These are phyloP conservation scores for Phytopythium cucurbitacearum DNA, from an alignment of 352 stramenopile genomes.

Conservation along the genomic window DNA sequence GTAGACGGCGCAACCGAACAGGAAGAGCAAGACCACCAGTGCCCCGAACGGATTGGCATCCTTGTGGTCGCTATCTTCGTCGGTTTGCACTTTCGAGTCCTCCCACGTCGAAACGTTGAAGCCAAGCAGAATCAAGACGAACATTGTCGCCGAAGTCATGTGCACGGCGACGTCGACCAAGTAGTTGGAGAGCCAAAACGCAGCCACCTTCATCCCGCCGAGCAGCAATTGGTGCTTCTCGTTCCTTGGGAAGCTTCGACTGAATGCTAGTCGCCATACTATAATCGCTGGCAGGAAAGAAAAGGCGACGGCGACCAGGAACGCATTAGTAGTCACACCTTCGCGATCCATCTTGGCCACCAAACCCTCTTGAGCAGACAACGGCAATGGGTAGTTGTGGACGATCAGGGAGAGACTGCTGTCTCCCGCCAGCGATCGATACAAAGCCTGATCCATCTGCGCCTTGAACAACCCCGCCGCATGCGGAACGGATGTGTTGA, in stretches of 20 bases:
- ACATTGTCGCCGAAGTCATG: constrained; percentile 41
- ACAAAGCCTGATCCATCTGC: constrained; percentile 24
- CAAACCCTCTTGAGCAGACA: constrained; percentile 41
- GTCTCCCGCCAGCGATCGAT: constrained; percentile 5
- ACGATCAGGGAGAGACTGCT: constrained; percentile 24
- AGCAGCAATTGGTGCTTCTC: constrained; percentile 93
- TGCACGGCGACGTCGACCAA: constrained; percentile 89
- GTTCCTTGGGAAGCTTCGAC: constrained; percentile 70
- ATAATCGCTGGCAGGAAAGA: constrained; percentile 86
- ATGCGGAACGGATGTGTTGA: constrained; percentile 35
- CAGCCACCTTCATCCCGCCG: constrained; percentile 79
- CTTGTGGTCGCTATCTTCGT: not conserved
- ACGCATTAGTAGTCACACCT: constrained; percentile 14
- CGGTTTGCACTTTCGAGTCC: not conserved
- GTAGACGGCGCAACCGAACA: constrained; percentile 16
- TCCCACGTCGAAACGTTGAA: constrained; percentile 2
- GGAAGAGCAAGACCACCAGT: constrained; percentile 9
- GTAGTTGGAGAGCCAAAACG: constrained; percentile 95
- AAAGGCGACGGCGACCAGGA: constrained; percentile 79
- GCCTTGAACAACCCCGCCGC: constrained; percentile 28
- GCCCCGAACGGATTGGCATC: constrained; percentile 8
- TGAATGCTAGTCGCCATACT: constrained; percentile 92
- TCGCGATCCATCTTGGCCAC: constrained; percentile 25
- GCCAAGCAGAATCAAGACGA: constrained; percentile 4
- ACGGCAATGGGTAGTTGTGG: constrained; percentile 46